Evolutionary conservation across 176 grass and related monocot species (phyloP).

Genomic region (Guadua angustifolia): DNA sequence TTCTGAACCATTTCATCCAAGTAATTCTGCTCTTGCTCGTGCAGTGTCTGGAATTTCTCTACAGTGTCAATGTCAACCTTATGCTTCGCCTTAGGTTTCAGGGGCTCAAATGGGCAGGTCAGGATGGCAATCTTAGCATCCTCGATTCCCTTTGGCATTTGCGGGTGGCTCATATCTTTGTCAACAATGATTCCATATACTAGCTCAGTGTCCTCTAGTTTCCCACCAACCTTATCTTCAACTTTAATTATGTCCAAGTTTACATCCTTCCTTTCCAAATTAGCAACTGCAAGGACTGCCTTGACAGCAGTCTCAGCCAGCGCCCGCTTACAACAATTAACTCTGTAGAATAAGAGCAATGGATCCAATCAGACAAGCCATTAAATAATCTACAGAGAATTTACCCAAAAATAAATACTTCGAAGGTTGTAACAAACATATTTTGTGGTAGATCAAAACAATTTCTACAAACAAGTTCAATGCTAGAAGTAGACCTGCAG

Average conservation of each 20-base stretch:
- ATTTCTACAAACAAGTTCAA: not conserved
- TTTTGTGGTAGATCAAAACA: not conserved
- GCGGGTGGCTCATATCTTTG: conserved; percentile 99
- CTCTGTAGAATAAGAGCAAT: conserved; percentile 55
- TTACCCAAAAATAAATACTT: not conserved
- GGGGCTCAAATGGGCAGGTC: conserved; percentile 97
- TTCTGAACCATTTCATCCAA: conserved; percentile 99
- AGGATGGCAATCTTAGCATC: conserved; percentile 93
- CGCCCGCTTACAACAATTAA: conserved; percentile 75
- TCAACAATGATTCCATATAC: conserved; percentile 90
- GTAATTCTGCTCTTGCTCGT: conserved; percentile 82
- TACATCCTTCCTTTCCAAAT: conserved; percentile 98
- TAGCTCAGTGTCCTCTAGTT: conserved; percentile 92
- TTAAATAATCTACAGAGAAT: not conserved
- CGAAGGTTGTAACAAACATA: not conserved
- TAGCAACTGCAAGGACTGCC: conserved; percentile 91
- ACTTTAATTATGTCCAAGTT: conserved; percentile 97
- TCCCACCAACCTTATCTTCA: conserved; percentile 95
- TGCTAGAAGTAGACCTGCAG: not conserved
- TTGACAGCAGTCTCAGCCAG: conserved; percentile 89
- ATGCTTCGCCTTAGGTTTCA: conserved; percentile 99
- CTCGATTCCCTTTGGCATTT: conserved; percentile 98
- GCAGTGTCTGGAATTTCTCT: conserved; percentile 87
- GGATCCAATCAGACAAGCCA: not conserved
- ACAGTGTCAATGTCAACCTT: conserved; percentile 99